Percentiles rank a stretch among this genome's conserved stretches.
Evolutionary conservation across 208 protist species (phyloP).

Genomic region (Phytomonas sp.): DNA sequence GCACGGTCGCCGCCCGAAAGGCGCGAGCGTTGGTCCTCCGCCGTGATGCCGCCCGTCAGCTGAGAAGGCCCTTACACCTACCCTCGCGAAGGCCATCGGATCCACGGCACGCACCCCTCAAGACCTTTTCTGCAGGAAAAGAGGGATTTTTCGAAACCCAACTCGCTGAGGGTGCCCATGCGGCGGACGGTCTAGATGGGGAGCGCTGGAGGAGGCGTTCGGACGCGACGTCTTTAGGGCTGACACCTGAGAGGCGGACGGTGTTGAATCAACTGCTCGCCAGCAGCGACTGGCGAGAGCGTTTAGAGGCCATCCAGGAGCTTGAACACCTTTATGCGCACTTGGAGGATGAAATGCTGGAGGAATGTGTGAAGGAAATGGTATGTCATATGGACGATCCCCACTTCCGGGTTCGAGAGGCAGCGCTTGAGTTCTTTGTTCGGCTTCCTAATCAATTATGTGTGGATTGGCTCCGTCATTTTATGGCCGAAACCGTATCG

Average conservation of each 20-base stretch:
- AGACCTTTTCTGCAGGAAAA: not conserved
- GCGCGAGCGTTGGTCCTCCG: not conserved
- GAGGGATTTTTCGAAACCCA: not conserved
- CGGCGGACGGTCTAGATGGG: not conserved
- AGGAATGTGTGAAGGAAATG: not conserved
- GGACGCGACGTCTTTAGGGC: not conserved
- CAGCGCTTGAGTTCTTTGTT: conserved; percentile 23
- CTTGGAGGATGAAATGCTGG: not conserved
- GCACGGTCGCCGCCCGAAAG: not conserved
- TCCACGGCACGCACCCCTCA: not conserved
- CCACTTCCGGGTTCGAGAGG: conserved; percentile 36
- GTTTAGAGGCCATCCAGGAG: not conserved
- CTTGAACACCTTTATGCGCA: not conserved
- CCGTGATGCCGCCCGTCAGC: not conserved
- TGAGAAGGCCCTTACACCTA: not conserved
- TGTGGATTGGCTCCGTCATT: not conserved
- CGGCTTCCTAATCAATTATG: not conserved
- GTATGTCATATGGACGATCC: conserved; percentile 32
- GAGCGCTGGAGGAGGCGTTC: not conserved
- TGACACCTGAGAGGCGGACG: not conserved
- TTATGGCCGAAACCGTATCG: not conserved
- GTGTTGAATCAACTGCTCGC: not conserved
- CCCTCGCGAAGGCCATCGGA: not conserved
- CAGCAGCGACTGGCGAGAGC: not conserved
- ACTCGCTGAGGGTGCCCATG: not conserved